A percentile compares a stretch with the other conserved stretches of the same genome.
phyloP scores from a whole-genome alignment of 805 yeast species.

The Barnettozyma sucrosica region DNA sequence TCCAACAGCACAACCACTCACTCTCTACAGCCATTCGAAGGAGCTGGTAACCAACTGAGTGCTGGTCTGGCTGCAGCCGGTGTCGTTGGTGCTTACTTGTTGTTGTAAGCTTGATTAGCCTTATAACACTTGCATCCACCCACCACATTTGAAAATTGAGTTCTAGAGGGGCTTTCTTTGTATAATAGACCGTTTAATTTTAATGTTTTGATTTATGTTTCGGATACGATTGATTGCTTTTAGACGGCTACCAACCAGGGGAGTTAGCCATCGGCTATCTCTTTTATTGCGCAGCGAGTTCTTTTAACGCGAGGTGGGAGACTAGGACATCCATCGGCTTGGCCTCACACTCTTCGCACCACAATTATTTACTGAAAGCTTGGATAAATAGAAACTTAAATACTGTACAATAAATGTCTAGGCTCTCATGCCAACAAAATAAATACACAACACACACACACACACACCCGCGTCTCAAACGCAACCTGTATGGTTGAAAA shows the following conservation, averaged over 20 bases:
- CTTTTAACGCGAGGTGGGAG: too few species aligned
- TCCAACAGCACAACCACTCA: constrained; percentile 14
- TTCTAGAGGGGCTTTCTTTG: not conserved
- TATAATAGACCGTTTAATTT: constrained; percentile 3
- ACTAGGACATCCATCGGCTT: too few species aligned
- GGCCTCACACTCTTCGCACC: too few species aligned
- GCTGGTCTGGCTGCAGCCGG: constrained; percentile 25
- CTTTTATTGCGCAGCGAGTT: too few species aligned
- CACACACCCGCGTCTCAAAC: not conserved
- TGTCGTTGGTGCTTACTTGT: constrained; percentile 26
- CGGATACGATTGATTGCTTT: too few species aligned
- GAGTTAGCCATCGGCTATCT: too few species aligned
- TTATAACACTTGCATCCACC: not conserved
- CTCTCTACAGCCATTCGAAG: constrained; percentile 18
- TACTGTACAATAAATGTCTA: not conserved
- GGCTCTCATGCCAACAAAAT: not conserved
- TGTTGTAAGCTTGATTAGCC: constrained; percentile 12
- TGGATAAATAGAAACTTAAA: not conserved
- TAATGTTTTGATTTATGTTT: not conserved
- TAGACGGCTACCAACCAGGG: too few species aligned
- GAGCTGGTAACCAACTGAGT: constrained; percentile 16
- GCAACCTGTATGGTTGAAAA: not conserved
- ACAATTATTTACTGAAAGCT: not conserved
- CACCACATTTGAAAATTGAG: not conserved
- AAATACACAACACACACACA: not conserved